phyloP scores from a whole-genome alignment of 345 rosid genomes.

The Moricandia arvensis region DNA sequence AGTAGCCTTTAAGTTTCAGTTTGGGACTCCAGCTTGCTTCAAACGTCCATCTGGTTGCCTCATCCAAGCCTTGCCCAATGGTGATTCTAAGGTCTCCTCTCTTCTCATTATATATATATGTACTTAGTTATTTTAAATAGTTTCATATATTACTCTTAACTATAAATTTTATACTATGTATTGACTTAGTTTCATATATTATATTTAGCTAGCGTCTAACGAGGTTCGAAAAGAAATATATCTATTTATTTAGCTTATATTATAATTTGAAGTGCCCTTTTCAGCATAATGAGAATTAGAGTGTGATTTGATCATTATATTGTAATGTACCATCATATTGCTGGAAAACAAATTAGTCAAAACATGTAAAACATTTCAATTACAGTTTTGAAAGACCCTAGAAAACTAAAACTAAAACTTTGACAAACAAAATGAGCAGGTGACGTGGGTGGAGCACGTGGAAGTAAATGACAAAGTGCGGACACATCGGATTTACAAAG shows the following conservation, averaged over 20 bases:
- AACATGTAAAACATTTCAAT: background rate
- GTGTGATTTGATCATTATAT: background rate
- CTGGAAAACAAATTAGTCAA: background rate
- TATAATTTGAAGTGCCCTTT: background rate
- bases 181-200: background rate
- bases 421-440: constrained; percentile 40
- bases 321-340: background rate
- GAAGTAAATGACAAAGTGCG: constrained; percentile 57
- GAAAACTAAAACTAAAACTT: no score
- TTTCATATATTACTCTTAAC: no score
- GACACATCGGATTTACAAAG: constrained; percentile 60
- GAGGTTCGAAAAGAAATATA: background rate
- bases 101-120: no score
- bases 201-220: background rate
- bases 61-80: constrained; percentile 62
- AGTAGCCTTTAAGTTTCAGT: constrained; percentile 18
- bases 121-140: no score
- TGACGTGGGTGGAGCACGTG: constrained; percentile 86
- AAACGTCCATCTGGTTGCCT: constrained; percentile 84
- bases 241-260: background rate
- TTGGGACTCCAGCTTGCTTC: constrained; percentile 34
- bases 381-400: no score
- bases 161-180: background rate
- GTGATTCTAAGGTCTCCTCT: constrained; percentile 49
- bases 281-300: background rate